Evolutionary conservation across 2,329 filamentous ascomycete species (phyloP).

Genomic region (Colletotrichum destructivum): DNA sequence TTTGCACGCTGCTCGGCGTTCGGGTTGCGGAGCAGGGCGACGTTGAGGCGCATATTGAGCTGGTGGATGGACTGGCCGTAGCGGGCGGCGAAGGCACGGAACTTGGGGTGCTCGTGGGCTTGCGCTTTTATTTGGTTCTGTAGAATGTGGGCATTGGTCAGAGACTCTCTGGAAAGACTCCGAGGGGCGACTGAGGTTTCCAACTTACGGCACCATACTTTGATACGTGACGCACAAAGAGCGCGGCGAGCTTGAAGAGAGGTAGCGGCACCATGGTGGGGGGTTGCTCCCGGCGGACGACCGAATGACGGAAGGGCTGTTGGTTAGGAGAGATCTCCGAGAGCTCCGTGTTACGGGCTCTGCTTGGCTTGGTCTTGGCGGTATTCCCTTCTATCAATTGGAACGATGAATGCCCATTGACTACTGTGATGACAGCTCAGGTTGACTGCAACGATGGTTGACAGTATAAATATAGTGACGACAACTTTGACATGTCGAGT

Average conservation of each 20-base stretch:
- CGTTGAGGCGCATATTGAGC: constrained; percentile 76
- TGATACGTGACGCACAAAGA: constrained; percentile 76
- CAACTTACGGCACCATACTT: constrained; percentile 77
- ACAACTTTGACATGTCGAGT: not conserved
- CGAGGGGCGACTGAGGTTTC: not conserved
- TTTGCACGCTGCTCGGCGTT: constrained; percentile 72
- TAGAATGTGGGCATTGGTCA: not conserved
- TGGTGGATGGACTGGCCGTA: constrained; percentile 77
- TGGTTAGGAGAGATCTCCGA: constrained; percentile 36
- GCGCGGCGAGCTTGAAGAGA: constrained; percentile 76
- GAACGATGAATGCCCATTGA: not conserved
- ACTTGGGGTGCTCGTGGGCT: constrained; percentile 75
- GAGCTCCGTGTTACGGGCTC: constrained; percentile 30
- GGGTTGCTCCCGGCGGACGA: constrained; percentile 23
- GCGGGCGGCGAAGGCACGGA: constrained; percentile 72
- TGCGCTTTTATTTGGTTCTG: constrained; percentile 78
- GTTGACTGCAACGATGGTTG: too few species aligned
- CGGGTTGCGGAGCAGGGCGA: constrained; percentile 70
- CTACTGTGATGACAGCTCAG: too few species aligned
- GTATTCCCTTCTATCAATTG: constrained; percentile 12
- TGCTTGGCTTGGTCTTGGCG: constrained; percentile 36
- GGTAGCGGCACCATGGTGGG: constrained; percentile 74
- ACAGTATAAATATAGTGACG: not conserved
- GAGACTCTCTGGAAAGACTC: not conserved
- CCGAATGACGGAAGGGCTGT: constrained; percentile 13